Conservation (phyloP, 1,284 basidiomycete genomes). For the Ustilago xerochloae region DNA sequence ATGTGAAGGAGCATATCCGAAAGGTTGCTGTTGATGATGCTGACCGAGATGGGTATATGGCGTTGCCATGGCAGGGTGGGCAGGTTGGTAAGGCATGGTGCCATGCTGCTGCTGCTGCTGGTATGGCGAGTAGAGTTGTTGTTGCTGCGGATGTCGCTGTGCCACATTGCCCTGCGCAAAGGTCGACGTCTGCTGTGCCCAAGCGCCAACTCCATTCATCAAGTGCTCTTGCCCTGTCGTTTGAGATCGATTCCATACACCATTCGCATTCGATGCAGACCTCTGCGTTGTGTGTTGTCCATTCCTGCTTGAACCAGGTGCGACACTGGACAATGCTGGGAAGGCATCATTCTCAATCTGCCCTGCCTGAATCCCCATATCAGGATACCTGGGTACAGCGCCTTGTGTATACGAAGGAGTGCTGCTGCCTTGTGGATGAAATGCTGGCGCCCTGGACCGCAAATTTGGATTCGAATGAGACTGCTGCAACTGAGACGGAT, state of each 20-base stretch:
- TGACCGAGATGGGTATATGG: constrained; percentile 6
- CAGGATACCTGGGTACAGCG: constrained; percentile 24
- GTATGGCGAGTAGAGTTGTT: constrained; percentile 5
- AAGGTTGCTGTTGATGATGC: background rate
- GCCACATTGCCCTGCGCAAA: constrained; percentile 7
- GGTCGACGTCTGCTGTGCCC: constrained; percentile 36
- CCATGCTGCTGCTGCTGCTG: background rate
- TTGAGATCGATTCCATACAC: constrained; percentile 15
- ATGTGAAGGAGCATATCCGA: background rate
- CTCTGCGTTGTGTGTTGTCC: background rate
- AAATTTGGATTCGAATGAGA: constrained; percentile 42
- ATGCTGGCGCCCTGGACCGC: constrained; percentile 32
- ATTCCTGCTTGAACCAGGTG: background rate
- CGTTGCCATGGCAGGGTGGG: background rate
- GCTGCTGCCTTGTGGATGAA: constrained; percentile 35
- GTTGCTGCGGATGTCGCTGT: constrained; percentile 6
- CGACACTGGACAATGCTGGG: constrained; percentile 14
- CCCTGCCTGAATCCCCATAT: background rate
- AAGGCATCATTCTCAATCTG: constrained; percentile 11
- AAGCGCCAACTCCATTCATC: constrained; percentile 23
- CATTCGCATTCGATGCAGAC: background rate
- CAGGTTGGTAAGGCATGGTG: constrained; percentile 1
- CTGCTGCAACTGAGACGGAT: constrained; percentile 23
- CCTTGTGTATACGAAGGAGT: constrained; percentile 20
- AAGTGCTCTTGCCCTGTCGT: constrained; percentile 12